phyloP scores from a whole-genome alignment of 2,329 filamentous ascomycete species.

The Alternaria novae-zelandiae region DNA sequence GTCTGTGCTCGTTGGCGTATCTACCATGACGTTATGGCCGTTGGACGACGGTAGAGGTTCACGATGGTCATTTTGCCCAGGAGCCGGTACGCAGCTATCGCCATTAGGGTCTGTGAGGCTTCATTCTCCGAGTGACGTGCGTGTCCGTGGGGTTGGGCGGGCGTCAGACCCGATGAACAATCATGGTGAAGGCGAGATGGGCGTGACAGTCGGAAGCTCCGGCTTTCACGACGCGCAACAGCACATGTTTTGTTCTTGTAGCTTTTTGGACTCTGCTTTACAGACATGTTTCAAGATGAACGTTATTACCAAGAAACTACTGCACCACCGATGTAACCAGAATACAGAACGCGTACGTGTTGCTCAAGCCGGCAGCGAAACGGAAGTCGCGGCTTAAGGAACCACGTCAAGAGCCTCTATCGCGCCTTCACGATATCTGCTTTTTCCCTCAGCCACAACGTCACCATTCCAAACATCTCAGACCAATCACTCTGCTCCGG shows the following conservation, averaged over 20 bases:
- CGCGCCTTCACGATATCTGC: slow-evolving; percentile 6
- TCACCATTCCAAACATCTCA: not conserved
- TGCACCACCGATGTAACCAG: not conserved
- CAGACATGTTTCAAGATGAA: not conserved
- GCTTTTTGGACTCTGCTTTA: not conserved
- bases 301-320: not conserved
- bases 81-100: not conserved
- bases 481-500: not conserved
- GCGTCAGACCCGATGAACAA: not conserved
- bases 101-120: not conserved
- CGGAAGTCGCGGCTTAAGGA: not conserved
- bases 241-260: not conserved
- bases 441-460: slow-evolving; percentile 5
- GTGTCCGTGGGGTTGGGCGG: not conserved
- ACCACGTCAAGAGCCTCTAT: not conserved
- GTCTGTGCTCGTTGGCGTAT: not conserved
- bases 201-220: not conserved
- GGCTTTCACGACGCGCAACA: not conserved
- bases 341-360: not conserved
- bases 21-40: not conserved
- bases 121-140: not conserved
- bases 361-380: not conserved
- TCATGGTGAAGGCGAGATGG: not conserved
- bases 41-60: not conserved
- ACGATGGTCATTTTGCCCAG: not conserved